A percentile compares a stretch with the other conserved stretches of the same genome.
Conservation (phyloP, 768 basidiomycete species). For the Xerocomus brunneocitrinus region DNA sequence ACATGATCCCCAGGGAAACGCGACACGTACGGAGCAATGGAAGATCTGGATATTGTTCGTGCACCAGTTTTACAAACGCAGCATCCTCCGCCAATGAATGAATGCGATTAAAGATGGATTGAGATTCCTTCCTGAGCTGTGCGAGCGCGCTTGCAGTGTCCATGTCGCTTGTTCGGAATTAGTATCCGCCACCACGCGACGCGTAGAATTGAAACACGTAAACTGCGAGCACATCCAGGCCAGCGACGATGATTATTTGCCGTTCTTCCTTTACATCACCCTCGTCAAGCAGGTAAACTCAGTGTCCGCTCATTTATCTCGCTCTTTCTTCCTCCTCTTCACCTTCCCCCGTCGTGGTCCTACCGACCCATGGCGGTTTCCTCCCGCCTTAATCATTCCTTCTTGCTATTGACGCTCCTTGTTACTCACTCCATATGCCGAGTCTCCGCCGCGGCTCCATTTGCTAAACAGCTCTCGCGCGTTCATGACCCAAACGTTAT, state of each 20-base stretch:
- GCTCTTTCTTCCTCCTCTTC: constrained; percentile 11
- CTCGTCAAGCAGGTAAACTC: neutral
- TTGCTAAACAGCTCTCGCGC: constrained; percentile 17
- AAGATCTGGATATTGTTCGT: constrained; percentile 42
- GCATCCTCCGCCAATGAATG: constrained; percentile 83
- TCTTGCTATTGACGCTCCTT: constrained; percentile 14
- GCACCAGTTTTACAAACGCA: constrained; percentile 57
- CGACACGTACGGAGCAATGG: constrained; percentile 52
- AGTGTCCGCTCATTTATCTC: constrained; percentile 10
- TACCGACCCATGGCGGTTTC: constrained; percentile 24
- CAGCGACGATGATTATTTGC: neutral
- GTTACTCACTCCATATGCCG: constrained; percentile 1
- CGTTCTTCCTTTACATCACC: constrained; percentile 5
- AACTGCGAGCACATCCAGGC: neutral
- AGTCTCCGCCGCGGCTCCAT: constrained; percentile 6
- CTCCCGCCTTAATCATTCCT: constrained; percentile 16
- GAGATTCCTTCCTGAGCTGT: constrained; percentile 60
- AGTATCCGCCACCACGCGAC: too few species aligned
- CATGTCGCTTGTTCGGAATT: neutral
- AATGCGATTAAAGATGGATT: constrained; percentile 81
- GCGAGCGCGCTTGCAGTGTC: constrained; percentile 31
- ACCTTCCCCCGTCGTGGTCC: neutral
- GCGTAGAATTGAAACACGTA: constrained; percentile 1
- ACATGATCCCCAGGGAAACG: neutral
- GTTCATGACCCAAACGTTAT: constrained; percentile 30